Evolutionary conservation across 2,329 filamentous ascomycete species (phyloP).

Genomic region (Diaporthe citrichinensis): DNA sequence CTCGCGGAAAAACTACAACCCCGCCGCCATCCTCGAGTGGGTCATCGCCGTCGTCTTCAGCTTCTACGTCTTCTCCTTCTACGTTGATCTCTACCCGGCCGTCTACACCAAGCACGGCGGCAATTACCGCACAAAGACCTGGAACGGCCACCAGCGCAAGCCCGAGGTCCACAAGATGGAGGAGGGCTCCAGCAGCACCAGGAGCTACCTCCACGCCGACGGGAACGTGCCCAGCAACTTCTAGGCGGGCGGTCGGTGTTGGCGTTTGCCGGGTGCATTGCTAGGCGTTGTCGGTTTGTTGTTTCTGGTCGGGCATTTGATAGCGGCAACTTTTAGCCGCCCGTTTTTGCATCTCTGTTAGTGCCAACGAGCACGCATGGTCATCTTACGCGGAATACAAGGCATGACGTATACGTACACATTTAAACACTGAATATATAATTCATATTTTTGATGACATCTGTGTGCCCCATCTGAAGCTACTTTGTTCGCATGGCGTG

Average conservation of each 20-base stretch:
- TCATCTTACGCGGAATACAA: neutral
- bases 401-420: neutral
- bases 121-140: conserved; percentile 36
- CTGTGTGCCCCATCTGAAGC: too few relatives aligned
- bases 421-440: conserved; percentile 6
- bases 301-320: neutral
- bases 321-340: neutral
- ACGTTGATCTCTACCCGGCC: conserved; percentile 88
- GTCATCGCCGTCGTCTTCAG: conserved; percentile 86
- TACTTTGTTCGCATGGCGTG: neutral
- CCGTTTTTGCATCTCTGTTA: neutral
- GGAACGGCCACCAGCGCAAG: conserved; percentile 26
- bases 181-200: conserved; percentile 36
- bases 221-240: conserved; percentile 33
- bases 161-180: conserved; percentile 35
- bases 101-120: conserved; percentile 68
- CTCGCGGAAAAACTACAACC: conserved; percentile 66
- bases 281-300: neutral
- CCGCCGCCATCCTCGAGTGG: conserved; percentile 85
- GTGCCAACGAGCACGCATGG: neutral
- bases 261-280: conserved; percentile 7
- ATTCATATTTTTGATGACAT: neutral
- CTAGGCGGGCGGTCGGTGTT: neutral
- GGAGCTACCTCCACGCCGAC: conserved; percentile 26
- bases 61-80: conserved; percentile 89